Percentiles rank a stretch among this genome's conserved stretches.
phyloP scores from a whole-genome alignment of 306 rosid species.

The Canavalia gladiata region DNA sequence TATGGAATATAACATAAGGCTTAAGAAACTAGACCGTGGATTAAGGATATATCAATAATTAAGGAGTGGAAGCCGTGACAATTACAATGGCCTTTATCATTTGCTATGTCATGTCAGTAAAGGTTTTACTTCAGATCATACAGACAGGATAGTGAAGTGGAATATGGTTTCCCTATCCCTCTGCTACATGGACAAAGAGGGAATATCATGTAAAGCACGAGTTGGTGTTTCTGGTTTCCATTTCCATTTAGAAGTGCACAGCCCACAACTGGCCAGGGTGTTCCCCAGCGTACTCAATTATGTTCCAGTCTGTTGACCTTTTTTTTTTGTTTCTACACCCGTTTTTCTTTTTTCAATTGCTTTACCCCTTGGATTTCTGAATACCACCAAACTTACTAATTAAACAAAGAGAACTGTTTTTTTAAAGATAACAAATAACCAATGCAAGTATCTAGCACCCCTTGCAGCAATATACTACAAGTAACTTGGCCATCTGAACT shows the following conservation, averaged over 20 bases:
- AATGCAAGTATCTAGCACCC: background rate
- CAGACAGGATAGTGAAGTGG: background rate
- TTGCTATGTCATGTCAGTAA: background rate
- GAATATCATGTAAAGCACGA: background rate
- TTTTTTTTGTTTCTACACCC: background rate
- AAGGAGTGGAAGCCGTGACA: constrained; percentile 2
- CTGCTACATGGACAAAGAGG: background rate
- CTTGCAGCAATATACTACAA: background rate
- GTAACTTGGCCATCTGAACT: constrained; percentile 14
- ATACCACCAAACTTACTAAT: background rate
- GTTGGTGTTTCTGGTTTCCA: background rate
- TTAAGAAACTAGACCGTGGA: background rate
- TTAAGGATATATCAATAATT: background rate
- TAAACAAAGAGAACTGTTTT: background rate
- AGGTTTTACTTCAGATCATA: background rate
- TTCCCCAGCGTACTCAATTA: background rate
- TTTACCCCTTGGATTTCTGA: background rate
- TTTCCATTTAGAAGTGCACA: background rate
- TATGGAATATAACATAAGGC: constrained; percentile 10
- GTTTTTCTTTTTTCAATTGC: background rate
- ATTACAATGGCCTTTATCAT: constrained; percentile 18
- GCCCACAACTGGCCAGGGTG: background rate
- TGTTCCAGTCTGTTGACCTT: too few relatives aligned
- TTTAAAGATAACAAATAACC: background rate
- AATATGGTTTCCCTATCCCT: background rate